Percentiles rank a stretch among this genome's conserved stretches.
These are phyloP conservation scores for Thermomyces lanuginosus DNA, from an alignment of 2,329 filamentous ascomycete genomes.

Conservation along the genomic window DNA sequence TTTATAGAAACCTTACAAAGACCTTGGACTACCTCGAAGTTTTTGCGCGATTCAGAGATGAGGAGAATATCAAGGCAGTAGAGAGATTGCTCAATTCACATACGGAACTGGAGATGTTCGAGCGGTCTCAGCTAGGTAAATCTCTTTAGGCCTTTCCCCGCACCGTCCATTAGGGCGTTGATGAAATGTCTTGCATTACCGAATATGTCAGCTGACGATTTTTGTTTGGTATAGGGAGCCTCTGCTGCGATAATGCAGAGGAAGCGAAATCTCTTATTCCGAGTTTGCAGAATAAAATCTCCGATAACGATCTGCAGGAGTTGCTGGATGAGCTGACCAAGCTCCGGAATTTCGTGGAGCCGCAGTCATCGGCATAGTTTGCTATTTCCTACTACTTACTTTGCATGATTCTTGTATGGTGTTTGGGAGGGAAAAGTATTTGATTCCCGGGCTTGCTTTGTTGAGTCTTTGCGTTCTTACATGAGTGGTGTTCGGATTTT, in stretches of 20 bases:
- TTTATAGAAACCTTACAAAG: conserved; percentile 51
- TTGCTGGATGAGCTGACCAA: conserved; percentile 83
- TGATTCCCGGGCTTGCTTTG: too few relatives aligned
- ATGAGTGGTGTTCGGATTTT: too few relatives aligned
- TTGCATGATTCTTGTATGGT: too few relatives aligned
- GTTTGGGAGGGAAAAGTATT: too few relatives aligned
- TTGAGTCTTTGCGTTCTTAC: too few relatives aligned
- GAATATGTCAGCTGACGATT: too few relatives aligned
- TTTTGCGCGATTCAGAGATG: conserved; percentile 90
- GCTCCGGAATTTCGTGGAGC: conserved; percentile 39
- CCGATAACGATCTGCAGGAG: conserved; percentile 72
- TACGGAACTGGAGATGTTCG: conserved; percentile 68
- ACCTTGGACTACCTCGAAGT: conserved; percentile 86
- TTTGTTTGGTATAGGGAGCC: conserved; percentile 54
- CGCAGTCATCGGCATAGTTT: too few relatives aligned
- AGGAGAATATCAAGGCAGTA: conserved; percentile 88
- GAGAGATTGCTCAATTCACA: conserved; percentile 69
- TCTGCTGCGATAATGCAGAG: conserved; percentile 83
- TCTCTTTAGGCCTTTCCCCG: conserved; percentile 4
- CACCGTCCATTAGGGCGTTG: conserved; percentile 4
- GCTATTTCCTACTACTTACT: too few relatives aligned
- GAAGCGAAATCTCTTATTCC: conserved; percentile 95
- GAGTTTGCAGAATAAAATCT: conserved; percentile 73
- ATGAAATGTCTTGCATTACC: too few relatives aligned
- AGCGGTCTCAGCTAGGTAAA: conserved; percentile 75